A percentile compares a stretch with the other conserved stretches of the same genome.
These are phyloP conservation scores for Stenocarpella maydis DNA, from an alignment of 2,329 filamentous ascomycete species.

Conservation along the genomic window DNA sequence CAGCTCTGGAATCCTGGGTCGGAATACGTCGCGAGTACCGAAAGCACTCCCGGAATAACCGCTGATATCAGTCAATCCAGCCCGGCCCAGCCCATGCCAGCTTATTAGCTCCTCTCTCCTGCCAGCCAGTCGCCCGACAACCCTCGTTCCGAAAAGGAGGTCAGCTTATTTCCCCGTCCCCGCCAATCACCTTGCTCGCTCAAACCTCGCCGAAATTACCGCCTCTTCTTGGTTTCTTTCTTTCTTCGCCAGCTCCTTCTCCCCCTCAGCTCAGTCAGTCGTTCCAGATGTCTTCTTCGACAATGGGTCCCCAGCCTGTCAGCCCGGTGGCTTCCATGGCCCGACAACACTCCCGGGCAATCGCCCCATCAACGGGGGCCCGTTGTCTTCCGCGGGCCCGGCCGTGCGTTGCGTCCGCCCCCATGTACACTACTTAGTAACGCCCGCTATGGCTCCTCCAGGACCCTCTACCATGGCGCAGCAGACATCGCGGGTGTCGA, in stretches of 20 bases:
- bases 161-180: conserved; percentile 31
- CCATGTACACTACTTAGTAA: neutral
- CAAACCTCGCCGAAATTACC: conserved; percentile 27
- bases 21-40: conserved; percentile 6
- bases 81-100: neutral
- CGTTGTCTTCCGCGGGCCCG: neutral
- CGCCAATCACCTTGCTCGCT: conserved; percentile 21
- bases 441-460: neutral
- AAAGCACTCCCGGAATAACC: conserved; percentile 21
- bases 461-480: conserved; percentile 19
- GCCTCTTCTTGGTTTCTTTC: neutral
- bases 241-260: neutral
- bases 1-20: conserved; percentile 9
- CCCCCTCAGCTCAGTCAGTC: neutral
- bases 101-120: neutral
- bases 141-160: conserved; percentile 19
- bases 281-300: neutral
- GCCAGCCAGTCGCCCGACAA: neutral
- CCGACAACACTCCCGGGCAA: conserved; percentile 21
- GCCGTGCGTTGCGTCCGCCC: conserved; percentile 10
- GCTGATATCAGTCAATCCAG: conserved; percentile 11
- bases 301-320: conserved; percentile 14
- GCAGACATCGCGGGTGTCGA: conserved; percentile 11
- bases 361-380: neutral
- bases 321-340: conserved; percentile 10